Evolutionary conservation across 2,329 filamentous ascomycete genomes (phyloP).

Genomic region (Scedosporium dehoogii): DNA sequence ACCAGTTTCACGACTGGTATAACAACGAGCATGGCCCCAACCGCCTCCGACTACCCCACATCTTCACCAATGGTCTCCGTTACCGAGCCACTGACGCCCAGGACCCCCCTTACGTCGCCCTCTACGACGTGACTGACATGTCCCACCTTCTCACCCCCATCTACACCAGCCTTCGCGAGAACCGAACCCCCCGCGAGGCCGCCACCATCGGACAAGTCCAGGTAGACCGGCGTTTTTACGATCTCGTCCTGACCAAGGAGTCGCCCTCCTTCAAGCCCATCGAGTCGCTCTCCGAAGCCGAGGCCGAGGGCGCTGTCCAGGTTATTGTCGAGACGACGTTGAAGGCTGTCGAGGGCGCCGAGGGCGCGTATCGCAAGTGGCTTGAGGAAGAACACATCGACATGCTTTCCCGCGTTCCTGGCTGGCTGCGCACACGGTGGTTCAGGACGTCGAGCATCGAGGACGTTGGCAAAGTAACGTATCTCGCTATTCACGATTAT

Average conservation of each 20-base stretch:
- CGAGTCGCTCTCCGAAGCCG: constrained; percentile 48
- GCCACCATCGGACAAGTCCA: constrained; percentile 45
- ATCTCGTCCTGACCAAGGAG: constrained; percentile 48
- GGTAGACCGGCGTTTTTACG: constrained; percentile 63
- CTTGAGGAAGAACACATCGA: constrained; percentile 64
- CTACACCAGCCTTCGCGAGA: constrained; percentile 56
- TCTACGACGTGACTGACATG: constrained; percentile 76
- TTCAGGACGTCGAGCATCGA: constrained; percentile 59
- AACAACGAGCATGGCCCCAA: constrained; percentile 86
- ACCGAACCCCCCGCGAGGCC: constrained; percentile 43
- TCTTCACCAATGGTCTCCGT: constrained; percentile 67
- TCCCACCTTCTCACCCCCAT: constrained; percentile 56
- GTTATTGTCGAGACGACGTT: constrained; percentile 52
- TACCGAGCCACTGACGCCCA: constrained; percentile 58
- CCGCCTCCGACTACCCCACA: constrained; percentile 64
- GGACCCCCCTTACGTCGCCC: constrained; percentile 62
- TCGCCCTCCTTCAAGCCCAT: constrained; percentile 46
- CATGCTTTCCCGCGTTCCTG: constrained; percentile 63
- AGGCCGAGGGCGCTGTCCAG: constrained; percentile 49
- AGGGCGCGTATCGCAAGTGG: constrained; percentile 54
- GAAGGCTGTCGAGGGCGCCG: constrained; percentile 36
- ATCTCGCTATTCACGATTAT: constrained; percentile 65
- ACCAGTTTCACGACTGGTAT: constrained; percentile 86
- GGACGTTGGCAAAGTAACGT: constrained; percentile 37
- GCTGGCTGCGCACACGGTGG: constrained; percentile 66